A percentile compares a stretch with the other conserved stretches of the same genome.
phyloP scores from a whole-genome alignment of 2,329 filamentous ascomycete species.

The Fusarium sacchari region DNA sequence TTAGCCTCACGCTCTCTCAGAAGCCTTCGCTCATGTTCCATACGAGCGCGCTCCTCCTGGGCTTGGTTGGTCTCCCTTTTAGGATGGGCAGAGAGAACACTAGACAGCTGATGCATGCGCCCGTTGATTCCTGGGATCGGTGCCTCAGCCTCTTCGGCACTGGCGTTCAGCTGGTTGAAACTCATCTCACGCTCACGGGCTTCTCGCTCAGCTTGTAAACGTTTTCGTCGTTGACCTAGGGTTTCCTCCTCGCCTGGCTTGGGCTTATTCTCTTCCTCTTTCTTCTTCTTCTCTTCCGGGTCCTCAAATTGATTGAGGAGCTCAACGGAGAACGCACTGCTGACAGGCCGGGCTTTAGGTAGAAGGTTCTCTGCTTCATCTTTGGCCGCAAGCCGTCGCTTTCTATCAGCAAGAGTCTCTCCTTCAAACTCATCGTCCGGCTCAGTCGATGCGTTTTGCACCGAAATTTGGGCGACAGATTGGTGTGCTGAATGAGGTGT shows the following conservation, averaged over 20 bases:
- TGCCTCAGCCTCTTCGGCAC: slow-evolving; percentile 7
- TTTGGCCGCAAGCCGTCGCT: slow-evolving; percentile 70
- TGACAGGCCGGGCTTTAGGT: slow-evolving; percentile 67
- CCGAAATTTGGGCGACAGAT: slow-evolving; percentile 12
- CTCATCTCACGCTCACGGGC: slow-evolving; percentile 68
- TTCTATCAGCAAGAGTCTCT: slow-evolving; percentile 73
- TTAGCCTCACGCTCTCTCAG: slow-evolving; percentile 58
- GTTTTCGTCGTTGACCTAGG: slow-evolving; percentile 77
- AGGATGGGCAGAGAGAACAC: slow-evolving; percentile 62
- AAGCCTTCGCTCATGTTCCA: slow-evolving; percentile 54
- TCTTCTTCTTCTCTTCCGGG: slow-evolving; percentile 54
- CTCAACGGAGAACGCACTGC: slow-evolving; percentile 73
- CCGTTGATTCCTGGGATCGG: slow-evolving; percentile 36
- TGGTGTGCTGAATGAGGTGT: slow-evolving; percentile 41
- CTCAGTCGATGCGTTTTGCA: slow-evolving; percentile 46
- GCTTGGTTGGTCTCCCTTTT: slow-evolving; percentile 53
- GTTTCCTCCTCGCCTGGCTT: slow-evolving; percentile 73
- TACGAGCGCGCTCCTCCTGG: slow-evolving; percentile 53
- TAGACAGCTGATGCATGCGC: slow-evolving; percentile 64
- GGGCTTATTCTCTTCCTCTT: slow-evolving; percentile 52
- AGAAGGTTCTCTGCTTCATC: slow-evolving; percentile 58
- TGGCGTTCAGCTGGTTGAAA: slow-evolving; percentile 43
- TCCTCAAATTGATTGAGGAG: slow-evolving; percentile 72
- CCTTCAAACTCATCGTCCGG: slow-evolving; percentile 68
- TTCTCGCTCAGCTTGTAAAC: slow-evolving; percentile 76